Evolutionary conservation across 192 early-diverging fungal genomes (phyloP), one percentile per base, ranked within the genome.

Genomic region (Backusella circina): DNA sequence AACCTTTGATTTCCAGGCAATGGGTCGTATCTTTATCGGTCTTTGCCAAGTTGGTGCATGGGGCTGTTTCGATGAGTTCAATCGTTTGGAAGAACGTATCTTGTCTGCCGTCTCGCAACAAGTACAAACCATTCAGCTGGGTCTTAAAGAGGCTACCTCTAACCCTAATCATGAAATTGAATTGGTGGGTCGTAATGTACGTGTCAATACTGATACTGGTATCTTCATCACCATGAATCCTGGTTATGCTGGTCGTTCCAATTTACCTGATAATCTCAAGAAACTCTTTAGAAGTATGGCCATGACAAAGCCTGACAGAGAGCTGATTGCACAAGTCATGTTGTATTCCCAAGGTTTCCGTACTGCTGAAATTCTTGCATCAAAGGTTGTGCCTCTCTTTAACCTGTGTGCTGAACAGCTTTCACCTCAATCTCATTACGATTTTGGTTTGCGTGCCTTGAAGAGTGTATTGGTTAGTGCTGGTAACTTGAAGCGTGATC

Each of bases 1-100:
- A 86, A 98, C 94, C 77, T 99, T 99, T 87, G 99, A 99, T 84
- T 99, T 99, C 88, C 96, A 99, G 80, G 97, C 99, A 32, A 99
- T 99, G 97, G 99, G 99, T 51, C 95, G 99, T 79, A 99, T 99
- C 74, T 99, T 99, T 82, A 92, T 99, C 75, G 98, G 98, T 71
- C 88, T 99, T 75, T 98, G 93, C 82, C 96, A 96, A 81, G 99
- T 99, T 15, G 98, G 98, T 47, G 98, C 97, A 0, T 99, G 97
- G 97, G 98, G 98, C 72, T 97, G 97, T 85, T 99, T 98, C 81
- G 98, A 99, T 84, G 98, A 99, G 86, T 99, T 99, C 85, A 99
- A 99, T 83, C 93, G 98, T 65, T 84, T 99, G 65, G 96, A 98
- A 79, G 98, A 99, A 86, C 87, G 96, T 67, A 99, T 99, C 69